These are phyloP conservation scores for Penicillium steckii DNA, from an alignment of 495 filamentous ascomycete genomes.

Conservation along the genomic window DNA sequence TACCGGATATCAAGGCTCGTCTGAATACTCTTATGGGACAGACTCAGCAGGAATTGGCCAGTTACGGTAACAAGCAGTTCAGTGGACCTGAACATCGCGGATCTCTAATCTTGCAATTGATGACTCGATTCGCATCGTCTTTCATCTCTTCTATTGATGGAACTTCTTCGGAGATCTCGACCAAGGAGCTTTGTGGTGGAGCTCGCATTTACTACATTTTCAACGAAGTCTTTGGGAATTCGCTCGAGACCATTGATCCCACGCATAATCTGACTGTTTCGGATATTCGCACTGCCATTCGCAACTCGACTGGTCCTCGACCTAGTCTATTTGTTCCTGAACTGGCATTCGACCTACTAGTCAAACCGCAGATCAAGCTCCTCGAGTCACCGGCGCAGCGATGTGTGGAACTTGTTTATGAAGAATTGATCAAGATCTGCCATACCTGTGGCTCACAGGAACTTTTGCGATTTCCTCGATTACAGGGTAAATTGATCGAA, in stretches of 20 bases:
- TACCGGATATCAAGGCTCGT: slow-evolving; percentile 97
- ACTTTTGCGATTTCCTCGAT: slow-evolving; percentile 82
- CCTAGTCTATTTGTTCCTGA: slow-evolving; percentile 97
- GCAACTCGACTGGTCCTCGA: slow-evolving; percentile 95
- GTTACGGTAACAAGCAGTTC: slow-evolving; percentile 97
- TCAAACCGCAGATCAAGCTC: slow-evolving; percentile 98
- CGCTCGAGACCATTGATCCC: slow-evolving; percentile 91
- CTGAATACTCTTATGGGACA: slow-evolving; percentile 99
- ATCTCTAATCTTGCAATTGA: slow-evolving; percentile 90
- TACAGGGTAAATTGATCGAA: slow-evolving; percentile 97
- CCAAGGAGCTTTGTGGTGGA: slow-evolving; percentile 95
- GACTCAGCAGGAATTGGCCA: slow-evolving; percentile 97
- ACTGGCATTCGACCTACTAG: slow-evolving; percentile 93
- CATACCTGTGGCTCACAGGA: slow-evolving; percentile 98
- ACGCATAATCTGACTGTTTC: slow-evolving; percentile 90
- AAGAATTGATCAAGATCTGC: slow-evolving; percentile 98
- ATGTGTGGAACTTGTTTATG: slow-evolving; percentile 97
- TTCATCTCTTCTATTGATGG: slow-evolving; percentile 99
- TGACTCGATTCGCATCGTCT: slow-evolving; percentile 96
- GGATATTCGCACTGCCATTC: slow-evolving; percentile 97
- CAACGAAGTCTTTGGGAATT: slow-evolving; percentile 98
- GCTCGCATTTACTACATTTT: slow-evolving; percentile 99
- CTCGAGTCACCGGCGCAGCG: slow-evolving; percentile 93
- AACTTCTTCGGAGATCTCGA: slow-evolving; percentile 97
- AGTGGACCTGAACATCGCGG: slow-evolving; percentile 96